Evolutionary conservation across 331 rosid genomes (phyloP).

Genomic region (Phaseolus coccineus): DNA sequence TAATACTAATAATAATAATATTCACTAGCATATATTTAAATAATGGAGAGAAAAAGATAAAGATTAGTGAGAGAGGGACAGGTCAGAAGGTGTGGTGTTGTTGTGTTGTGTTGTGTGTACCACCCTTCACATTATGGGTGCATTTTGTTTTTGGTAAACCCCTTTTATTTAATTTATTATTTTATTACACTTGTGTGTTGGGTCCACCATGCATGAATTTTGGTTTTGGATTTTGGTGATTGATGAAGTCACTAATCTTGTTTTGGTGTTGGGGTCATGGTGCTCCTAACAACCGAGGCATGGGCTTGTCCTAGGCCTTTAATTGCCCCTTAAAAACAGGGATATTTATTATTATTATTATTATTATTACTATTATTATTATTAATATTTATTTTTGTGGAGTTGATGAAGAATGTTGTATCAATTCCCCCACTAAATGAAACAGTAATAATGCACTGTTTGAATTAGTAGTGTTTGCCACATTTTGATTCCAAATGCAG

Average conservation of each 20-base stretch:
- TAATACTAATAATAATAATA: not conserved
- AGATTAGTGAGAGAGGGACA: conserved; percentile 33
- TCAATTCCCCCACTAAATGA: conserved; percentile 50
- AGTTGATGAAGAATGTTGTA: conserved; percentile 18
- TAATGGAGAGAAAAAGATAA: conserved; percentile 42
- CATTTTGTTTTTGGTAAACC: conserved; percentile 36
- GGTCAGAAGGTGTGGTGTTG: not conserved
- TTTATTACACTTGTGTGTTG: not conserved
- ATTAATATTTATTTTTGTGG: not conserved
- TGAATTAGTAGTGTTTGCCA: conserved; percentile 38
- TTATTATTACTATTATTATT: not conserved
- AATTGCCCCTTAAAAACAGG: conserved; percentile 52
- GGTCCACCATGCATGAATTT: conserved; percentile 44
- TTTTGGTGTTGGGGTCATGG: conserved; percentile 47
- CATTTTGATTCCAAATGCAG: conserved; percentile 41
- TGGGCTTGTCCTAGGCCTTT: conserved; percentile 57
- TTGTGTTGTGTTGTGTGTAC: conserved; percentile 30
- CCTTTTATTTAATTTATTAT: conserved; percentile 21
- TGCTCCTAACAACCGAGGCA: conserved; percentile 57
- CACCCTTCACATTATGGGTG: conserved; percentile 49
- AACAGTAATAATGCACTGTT: conserved; percentile 47
- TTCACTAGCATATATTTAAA: not conserved
- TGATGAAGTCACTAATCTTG: conserved; percentile 66
- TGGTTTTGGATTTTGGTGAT: conserved; percentile 47
- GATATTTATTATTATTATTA: not conserved